A percentile compares a stretch with the other conserved stretches of the same genome.
Evolutionary conservation across 257 asterid genomes (phyloP).

Genomic region (Striga asiatica): DNA sequence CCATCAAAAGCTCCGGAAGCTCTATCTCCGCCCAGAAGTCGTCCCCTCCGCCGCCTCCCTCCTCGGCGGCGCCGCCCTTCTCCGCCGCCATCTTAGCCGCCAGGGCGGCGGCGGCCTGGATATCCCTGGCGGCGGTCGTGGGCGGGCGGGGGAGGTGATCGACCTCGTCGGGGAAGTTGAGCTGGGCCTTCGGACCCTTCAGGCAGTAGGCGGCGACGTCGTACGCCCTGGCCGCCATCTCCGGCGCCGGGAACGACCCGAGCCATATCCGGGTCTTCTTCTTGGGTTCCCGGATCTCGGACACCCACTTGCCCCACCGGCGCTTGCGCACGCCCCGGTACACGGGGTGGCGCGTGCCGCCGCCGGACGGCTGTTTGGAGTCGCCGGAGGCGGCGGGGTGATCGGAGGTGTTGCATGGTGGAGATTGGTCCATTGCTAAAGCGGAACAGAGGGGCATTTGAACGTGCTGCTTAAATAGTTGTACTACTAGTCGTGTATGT

Average conservation of each 20-base stretch:
- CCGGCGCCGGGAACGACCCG: slow-evolving; percentile 50
- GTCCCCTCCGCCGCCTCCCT: slow-evolving; percentile 16
- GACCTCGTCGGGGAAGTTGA: slow-evolving; percentile 41
- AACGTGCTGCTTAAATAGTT: slow-evolving; percentile 4
- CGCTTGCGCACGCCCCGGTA: slow-evolving; percentile 57
- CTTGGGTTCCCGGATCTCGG: slow-evolving; percentile 55
- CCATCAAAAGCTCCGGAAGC: slow-evolving; percentile 31
- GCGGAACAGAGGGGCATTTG: neutral
- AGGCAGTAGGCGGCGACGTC: slow-evolving; percentile 56
- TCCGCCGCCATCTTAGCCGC: slow-evolving; percentile 24
- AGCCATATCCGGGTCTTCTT: slow-evolving; percentile 59
- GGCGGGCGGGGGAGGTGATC: slow-evolving; percentile 34
- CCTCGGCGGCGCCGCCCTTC: neutral
- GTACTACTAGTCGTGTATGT: neutral
- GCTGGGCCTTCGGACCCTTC: slow-evolving; percentile 36
- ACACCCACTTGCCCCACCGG: slow-evolving; percentile 68
- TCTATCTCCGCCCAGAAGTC: slow-evolving; percentile 50
- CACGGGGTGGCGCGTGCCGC: slow-evolving; percentile 33
- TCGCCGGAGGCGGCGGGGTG: neutral
- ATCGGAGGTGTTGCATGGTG: slow-evolving; percentile 18
- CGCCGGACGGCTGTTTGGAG: neutral
- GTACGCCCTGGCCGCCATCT: slow-evolving; percentile 68
- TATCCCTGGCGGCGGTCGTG: slow-evolving; percentile 30
- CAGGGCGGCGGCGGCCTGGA: slow-evolving; percentile 54
- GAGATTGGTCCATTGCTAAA: slow-evolving; percentile 33